Evolutionary conservation across 768 basidiomycete genomes (phyloP), one percentile per base, ranked within the genome.

Genomic region (Boletus subcaerulescens): DNA sequence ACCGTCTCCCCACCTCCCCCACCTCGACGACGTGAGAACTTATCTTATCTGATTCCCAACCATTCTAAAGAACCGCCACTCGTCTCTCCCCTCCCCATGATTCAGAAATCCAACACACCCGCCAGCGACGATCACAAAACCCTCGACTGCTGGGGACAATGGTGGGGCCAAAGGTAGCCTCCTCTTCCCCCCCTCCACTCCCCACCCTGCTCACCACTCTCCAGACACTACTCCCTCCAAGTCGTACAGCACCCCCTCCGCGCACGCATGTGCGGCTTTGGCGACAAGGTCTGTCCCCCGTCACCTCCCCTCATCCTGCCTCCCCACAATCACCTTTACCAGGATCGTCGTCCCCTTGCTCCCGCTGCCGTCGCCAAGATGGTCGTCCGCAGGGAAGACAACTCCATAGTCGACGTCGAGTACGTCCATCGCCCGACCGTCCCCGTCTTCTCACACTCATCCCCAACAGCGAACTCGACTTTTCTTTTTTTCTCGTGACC

Each of bases 241-340:
- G 82, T 95, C 63, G 81, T 91, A 4, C 95, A 97, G 68, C 84
- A 95, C 62, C 94, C 95, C 39, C 71, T 91, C 45, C 84, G 94
- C 41, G 95, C 94, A 1, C 83, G 94, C 60, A 95, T 95, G 87
- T 96, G 94, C 69, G 95, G 95, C 12, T 95, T 96, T 71, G 94
- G 94, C 43, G 93, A 97, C 77, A 96, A 95, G 79, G 93, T 93
- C 61, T 56, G 78, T 65, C 44, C 53, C 17, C 33, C 33, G 3
- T 35, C 33, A 35, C 14, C 33, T 14, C 38, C 1, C 17, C 38
- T 8, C 38, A 7, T 39, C n/a, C 38, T 29, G 8, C 38, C n/a
- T 39, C 8, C 38, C 38, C 14, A 39, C 8, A 17, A 18, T 18
- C 38, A 2, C 17, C 9, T 24, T 41, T 57, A 0, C 32, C 70